phyloP scores from a whole-genome alignment of 2,329 filamentous ascomycete species.

The Neonectria punicea region DNA sequence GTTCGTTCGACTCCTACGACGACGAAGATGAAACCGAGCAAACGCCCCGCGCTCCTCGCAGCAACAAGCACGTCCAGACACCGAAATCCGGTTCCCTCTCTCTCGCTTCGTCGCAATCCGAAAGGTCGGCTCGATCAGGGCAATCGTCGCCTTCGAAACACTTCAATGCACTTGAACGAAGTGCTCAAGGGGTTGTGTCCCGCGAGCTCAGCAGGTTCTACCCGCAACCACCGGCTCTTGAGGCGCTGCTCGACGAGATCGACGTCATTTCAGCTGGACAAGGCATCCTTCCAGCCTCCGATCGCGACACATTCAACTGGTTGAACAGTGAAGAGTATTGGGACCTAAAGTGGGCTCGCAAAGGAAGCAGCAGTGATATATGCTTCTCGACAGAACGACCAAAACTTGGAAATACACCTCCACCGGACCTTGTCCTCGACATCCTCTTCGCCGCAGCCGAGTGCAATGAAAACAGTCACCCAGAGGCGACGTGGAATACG shows the following conservation, averaged over 20 bases:
- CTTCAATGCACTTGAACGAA: slow-evolving; percentile 5
- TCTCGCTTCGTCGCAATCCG: background rate
- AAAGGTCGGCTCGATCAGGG: slow-evolving; percentile 4
- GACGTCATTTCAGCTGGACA: slow-evolving; percentile 9
- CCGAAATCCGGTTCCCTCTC: background rate
- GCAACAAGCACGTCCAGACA: background rate
- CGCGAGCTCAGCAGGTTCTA: slow-evolving; percentile 13
- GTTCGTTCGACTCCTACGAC: background rate
- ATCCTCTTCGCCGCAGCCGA: background rate
- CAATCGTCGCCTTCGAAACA: slow-evolving; percentile 23
- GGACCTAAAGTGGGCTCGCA: background rate
- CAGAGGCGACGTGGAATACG: slow-evolving; percentile 3
- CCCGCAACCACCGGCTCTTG: slow-evolving; percentile 11
- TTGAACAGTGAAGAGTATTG: background rate
- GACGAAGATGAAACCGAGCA: background rate
- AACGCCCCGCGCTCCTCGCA: background rate
- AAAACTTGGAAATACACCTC: background rate
- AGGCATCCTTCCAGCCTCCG: slow-evolving; percentile 6
- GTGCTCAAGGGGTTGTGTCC: slow-evolving; percentile 1
- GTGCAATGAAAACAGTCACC: background rate
- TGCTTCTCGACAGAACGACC: background rate
- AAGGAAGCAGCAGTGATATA: background rate
- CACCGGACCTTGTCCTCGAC: background rate
- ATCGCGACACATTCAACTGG: background rate
- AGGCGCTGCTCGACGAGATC: slow-evolving; percentile 17